Percentiles rank a stretch among this genome's conserved stretches.
These are phyloP conservation scores for Globisporangium emineosum DNA, from an alignment of 352 stramenopile species.

Conservation along the genomic window DNA sequence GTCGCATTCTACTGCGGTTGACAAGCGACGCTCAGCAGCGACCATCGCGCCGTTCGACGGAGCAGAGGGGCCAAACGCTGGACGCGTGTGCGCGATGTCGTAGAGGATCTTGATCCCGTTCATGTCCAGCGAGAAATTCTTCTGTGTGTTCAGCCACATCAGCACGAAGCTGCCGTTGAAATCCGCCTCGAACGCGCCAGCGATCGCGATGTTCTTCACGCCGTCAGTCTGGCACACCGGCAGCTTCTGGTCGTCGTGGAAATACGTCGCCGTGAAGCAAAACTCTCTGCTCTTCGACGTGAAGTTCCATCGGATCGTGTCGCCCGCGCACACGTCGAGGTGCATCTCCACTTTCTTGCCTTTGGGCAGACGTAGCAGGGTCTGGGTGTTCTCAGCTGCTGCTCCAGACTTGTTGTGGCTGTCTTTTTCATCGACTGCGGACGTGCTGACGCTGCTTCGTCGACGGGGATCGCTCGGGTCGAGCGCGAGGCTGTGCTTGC, in stretches of 20 bases:
- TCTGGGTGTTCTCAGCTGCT: conserved; percentile 7
- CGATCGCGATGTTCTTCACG: conserved; percentile 65
- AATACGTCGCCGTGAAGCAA: conserved; percentile 59
- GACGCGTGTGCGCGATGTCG: conserved; percentile 45
- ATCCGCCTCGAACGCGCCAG: conserved; percentile 43
- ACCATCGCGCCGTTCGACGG: conserved; percentile 7
- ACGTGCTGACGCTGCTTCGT: conserved; percentile 1
- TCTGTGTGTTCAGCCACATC: conserved; percentile 72
- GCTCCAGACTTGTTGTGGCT: not conserved
- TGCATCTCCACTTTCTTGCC: conserved; percentile 80
- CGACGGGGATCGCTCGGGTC: conserved; percentile 3
- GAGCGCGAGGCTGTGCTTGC: conserved; percentile 11
- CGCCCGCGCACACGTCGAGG: conserved; percentile 61
- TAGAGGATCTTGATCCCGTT: conserved; percentile 65
- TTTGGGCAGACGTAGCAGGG: conserved; percentile 43
- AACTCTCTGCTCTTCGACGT: conserved; percentile 56
- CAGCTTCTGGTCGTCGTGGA: conserved; percentile 48
- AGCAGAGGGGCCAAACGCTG: conserved; percentile 13
- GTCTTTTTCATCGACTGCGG: conserved; percentile 1
- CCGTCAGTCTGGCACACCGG: conserved; percentile 51
- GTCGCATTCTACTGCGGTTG: conserved; percentile 12
- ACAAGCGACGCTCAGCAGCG: not conserved
- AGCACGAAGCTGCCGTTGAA: conserved; percentile 71
- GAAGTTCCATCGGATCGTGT: conserved; percentile 66
- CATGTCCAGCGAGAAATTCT: conserved; percentile 55